Evolutionary conservation across 148 eudicot genomes (phyloP), one percentile per base, ranked within the genome.

Genomic region (Cornus kousa): DNA sequence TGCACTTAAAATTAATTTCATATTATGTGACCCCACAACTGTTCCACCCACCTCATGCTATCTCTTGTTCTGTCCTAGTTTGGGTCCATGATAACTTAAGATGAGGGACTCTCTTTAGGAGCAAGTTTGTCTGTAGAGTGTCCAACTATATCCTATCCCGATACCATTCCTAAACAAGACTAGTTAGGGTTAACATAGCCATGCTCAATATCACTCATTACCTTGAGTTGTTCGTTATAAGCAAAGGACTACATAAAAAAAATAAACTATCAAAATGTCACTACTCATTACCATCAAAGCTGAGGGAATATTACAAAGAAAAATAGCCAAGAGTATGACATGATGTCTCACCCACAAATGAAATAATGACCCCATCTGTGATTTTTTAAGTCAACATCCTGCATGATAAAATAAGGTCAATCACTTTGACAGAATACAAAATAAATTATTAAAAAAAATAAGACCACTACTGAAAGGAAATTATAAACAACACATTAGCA

Each of bases 281-380:
- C n/a, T 7, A 20, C 1, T 40, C 24, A 24, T 40, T 3, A 40
- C 22, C 35, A 76, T 66, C 9, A 19, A 24, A 14, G 33, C 8
- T 5, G 31, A 7, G 22, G 62, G 6, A 9, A 24, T 24, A 31
- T 68, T 70, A 24, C 32, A 35, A 65, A 39, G n/a, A 28, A 72
- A 70, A 23, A 60, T 28, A 60, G 68, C 20, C 10, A 46, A 10
- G 37, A 69, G 74, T 46, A 59, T 81, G 33, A 7, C 74, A 70
- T 7, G 53, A 71, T 13, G 70, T 74, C 93, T 76, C 84, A 96
- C 99, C 97, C 99, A 77, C 99, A 96, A 78, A 96, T 89, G 78
- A 96, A 96, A 82, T 96, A 96, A 74, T 96, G 99, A 82, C 97
- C 98, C 99, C 99, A 96, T 83, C 72, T 91, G 80, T 89, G 98